phyloP scores from a whole-genome alignment of 2,329 filamentous ascomycete genomes.

The Hymenoscyphus fructigenus region DNA sequence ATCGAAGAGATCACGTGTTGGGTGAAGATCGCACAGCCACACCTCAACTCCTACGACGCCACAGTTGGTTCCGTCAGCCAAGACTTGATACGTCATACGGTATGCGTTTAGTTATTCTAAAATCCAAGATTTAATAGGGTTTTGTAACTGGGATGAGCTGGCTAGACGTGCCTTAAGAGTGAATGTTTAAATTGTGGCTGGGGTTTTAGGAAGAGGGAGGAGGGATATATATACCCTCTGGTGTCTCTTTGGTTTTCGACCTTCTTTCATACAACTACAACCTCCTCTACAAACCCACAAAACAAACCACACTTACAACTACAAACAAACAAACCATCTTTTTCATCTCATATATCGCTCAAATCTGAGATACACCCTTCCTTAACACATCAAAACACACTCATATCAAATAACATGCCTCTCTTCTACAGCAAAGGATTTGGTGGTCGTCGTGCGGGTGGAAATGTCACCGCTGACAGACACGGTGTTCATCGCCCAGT shows the following conservation, averaged over 20 bases:
- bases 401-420: constrained; percentile 31
- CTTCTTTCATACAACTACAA: neutral
- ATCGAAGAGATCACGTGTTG: neutral
- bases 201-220: neutral
- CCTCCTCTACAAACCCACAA: too few species aligned
- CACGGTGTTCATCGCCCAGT: constrained; percentile 51
- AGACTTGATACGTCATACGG: neutral
- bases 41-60: neutral
- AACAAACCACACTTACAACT: constrained; percentile 1
- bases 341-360: too few species aligned
- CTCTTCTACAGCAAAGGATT: constrained; percentile 41
- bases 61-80: neutral
- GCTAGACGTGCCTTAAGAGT: neutral
- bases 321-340: neutral
- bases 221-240: neutral
- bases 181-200: neutral
- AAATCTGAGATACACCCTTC: neutral
- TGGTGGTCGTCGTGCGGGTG: constrained; percentile 42
- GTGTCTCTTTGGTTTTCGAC: neutral
- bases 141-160: too few species aligned
- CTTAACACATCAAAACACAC: neutral
- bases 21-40: neutral
- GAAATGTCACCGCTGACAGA: constrained; percentile 50
- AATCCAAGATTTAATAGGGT: too few species aligned
- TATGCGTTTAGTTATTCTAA: too few species aligned